Evolutionary conservation across 148 eudicot species (phyloP).

Genomic region (Polygonum maritimum): DNA sequence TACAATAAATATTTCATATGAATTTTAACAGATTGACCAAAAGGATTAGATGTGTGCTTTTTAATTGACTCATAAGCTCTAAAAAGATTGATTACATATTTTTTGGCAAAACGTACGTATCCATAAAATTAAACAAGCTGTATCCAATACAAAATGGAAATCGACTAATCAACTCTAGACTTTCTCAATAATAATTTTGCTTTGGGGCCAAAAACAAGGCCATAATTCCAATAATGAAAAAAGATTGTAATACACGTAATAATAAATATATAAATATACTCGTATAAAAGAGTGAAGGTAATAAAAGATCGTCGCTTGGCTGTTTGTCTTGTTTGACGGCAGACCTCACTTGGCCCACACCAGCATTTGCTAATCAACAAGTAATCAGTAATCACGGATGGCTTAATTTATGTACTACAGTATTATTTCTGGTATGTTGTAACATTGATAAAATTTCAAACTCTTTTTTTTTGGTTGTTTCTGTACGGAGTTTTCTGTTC

Average conservation of each 20-base stretch:
- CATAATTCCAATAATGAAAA: neutral
- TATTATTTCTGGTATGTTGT: neutral
- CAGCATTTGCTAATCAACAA: conserved; percentile 1
- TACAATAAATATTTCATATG: too few species aligned
- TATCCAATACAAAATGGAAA: neutral
- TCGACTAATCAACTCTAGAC: neutral
- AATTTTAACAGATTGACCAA: neutral
- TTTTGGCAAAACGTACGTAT: neutral
- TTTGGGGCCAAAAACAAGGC: neutral
- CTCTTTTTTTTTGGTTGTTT: neutral
- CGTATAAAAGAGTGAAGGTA: neutral
- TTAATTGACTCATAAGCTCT: neutral
- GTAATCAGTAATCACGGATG: conserved; percentile 1
- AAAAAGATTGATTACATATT: neutral
- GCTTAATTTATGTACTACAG: neutral
- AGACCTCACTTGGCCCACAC: neutral
- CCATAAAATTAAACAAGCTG: neutral
- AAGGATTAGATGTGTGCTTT: neutral
- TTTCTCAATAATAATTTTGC: neutral
- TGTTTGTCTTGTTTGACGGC: conserved; percentile 3
- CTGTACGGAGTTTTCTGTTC: neutral
- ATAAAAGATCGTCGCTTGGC: neutral
- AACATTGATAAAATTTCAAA: neutral
- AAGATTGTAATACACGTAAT: too few species aligned
- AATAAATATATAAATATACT: neutral